phyloP scores from a whole-genome alignment of 805 yeast genomes.

The Debaryomyces prosopidis region DNA sequence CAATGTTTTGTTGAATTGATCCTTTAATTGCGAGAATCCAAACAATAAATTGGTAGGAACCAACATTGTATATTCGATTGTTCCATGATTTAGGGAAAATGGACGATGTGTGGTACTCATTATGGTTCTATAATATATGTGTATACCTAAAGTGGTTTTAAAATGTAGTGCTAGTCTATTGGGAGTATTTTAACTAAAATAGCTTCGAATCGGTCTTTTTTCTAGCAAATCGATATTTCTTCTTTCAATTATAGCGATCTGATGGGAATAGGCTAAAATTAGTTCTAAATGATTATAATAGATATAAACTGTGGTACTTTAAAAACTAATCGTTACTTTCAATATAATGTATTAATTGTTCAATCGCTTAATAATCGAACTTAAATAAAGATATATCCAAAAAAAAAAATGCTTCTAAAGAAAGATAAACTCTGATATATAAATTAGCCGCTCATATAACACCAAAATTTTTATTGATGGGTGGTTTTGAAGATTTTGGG shows the following conservation, averaged over 20 bases:
- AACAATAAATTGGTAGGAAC: slow-evolving; percentile 82
- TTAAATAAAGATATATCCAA: not conserved
- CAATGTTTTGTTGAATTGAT: slow-evolving; percentile 76
- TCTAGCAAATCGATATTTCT: no score
- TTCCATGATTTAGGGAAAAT: slow-evolving; percentile 77
- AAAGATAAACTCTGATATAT: not conserved
- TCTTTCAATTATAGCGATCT: no score
- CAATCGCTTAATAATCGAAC: not conserved
- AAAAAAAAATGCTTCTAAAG: no score
- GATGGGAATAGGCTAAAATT: no score
- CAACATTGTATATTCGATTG: slow-evolving; percentile 82
- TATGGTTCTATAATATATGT: slow-evolving; percentile 1
- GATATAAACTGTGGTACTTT: not conserved
- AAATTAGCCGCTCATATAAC: not conserved
- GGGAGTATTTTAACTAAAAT: no score
- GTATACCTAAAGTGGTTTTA: not conserved
- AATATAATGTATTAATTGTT: not conserved
- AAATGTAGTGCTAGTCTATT: no score
- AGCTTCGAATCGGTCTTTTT: no score
- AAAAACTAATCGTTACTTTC: not conserved
- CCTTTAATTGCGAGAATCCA: slow-evolving; percentile 82
- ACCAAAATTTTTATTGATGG: not conserved
- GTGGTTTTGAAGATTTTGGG: not conserved
- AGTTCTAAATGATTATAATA: no score
- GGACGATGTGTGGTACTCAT: slow-evolving; percentile 57